Evolutionary conservation across 2,329 filamentous ascomycete species (phyloP).

Genomic region (Spiromastix sp.): DNA sequence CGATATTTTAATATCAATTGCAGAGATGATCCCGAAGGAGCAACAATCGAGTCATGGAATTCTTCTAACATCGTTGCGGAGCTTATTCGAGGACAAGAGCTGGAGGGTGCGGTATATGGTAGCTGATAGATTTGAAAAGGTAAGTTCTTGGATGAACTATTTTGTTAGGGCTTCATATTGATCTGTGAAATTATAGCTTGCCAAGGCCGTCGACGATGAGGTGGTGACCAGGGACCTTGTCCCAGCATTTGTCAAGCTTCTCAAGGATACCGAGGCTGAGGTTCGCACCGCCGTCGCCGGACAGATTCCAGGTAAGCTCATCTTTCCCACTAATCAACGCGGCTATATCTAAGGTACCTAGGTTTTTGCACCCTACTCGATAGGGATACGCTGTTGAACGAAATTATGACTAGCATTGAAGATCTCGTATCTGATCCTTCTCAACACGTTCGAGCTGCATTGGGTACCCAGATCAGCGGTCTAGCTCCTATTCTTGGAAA

Average conservation of each 20-base stretch:
- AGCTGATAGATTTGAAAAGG: slow-evolving; percentile 96
- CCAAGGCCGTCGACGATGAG: slow-evolving; percentile 96
- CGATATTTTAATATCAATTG: slow-evolving; percentile 90
- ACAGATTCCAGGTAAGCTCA: slow-evolving; percentile 67
- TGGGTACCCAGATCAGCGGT: slow-evolving; percentile 94
- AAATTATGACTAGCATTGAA: slow-evolving; percentile 94
- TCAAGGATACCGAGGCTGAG: slow-evolving; percentile 97
- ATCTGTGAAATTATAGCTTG: slow-evolving; percentile 53
- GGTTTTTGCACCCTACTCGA: slow-evolving; percentile 91
- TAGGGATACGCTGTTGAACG: slow-evolving; percentile 75
- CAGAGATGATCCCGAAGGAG: slow-evolving; percentile 94
- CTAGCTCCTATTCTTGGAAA: slow-evolving; percentile 95
- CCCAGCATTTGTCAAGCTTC: slow-evolving; percentile 89
- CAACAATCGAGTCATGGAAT: slow-evolving; percentile 95
- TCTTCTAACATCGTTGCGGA: slow-evolving; percentile 78
- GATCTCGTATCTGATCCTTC: slow-evolving; percentile 92
- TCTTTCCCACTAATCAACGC: neutral
- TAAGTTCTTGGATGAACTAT: slow-evolving; percentile 23
- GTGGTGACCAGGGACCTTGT: slow-evolving; percentile 89
- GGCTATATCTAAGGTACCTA: slow-evolving; percentile 23
- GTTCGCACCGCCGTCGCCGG: slow-evolving; percentile 94
- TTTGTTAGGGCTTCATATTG: neutral
- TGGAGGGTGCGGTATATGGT: slow-evolving; percentile 99
- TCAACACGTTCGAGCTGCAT: slow-evolving; percentile 89
- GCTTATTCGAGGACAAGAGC: slow-evolving; percentile 96